Base-by-base conservation (phyloP, 129 eudicot species). In the Flaveria robusta region DNA sequence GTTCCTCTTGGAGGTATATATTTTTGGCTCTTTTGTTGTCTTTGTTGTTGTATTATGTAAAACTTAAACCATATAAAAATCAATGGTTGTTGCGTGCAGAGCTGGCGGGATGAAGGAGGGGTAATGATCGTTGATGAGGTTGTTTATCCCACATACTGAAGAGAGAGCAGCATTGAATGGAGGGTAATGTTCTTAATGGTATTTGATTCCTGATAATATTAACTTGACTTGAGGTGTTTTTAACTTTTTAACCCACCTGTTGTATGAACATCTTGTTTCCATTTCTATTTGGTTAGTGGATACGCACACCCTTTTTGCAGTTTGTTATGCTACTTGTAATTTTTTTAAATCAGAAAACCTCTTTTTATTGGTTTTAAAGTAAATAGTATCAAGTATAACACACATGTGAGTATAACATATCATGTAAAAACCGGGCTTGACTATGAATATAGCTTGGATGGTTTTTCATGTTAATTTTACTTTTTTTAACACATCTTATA, bases 1-100 rank as follows among this genome's bases (percentile, higher is more conserved):
- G 81, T 46, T 76, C 58, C 79, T 91, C 34, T 56, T 95, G 47
- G 94, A 95, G 97, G 99, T 91, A 77, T 60, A 18, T 22, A 71
- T 13, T 3, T 52, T 39, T 73, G 15, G 4, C 46, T 24, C 31
- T 54, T 20, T 47, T 14, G 20, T 19, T 69, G 9, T 5, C 26
- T 52, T 52, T 46, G 14, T 65, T 81, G 1, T 6, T 9, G 3
- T 8, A 11, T 16, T 29, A 15, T 67, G 37, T 7, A 2, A 29
- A 66, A 47, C 60, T 47, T 71, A 3, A 52, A 18, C 31, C 47
- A 70, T 20, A 6, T n/a, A 49, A 52, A 76, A 9, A 3, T 0
- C 16, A 43, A 47, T 1, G 54, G 20, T 51, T 9, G 1, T 19
- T 39, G 39, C 37, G 43, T 89, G 80, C 88, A 89, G 94, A 84